Conservation (phyloP, 202 grass and related monocot genomes). For the Elaeis oleifera region DNA sequence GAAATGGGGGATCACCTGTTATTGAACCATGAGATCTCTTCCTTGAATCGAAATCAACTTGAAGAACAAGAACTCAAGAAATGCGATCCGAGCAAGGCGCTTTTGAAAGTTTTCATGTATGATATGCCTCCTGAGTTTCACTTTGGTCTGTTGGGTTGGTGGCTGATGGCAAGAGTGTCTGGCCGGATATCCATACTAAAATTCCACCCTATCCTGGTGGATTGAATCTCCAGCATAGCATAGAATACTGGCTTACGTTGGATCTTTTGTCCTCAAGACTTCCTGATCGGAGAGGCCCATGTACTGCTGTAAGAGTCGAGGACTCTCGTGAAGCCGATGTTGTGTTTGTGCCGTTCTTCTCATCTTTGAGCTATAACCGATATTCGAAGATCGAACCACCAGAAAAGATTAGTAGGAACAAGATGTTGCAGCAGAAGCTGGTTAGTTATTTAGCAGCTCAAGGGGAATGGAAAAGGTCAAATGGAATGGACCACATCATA, state of each 20-base stretch:
- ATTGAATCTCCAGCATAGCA: constrained; percentile 91
- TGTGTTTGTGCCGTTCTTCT: constrained; percentile 88
- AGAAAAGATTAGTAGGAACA: constrained; percentile 53
- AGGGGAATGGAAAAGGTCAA: constrained; percentile 65
- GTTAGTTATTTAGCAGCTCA: constrained; percentile 42
- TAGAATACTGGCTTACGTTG: constrained; percentile 92
- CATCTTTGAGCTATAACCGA: constrained; percentile 73
- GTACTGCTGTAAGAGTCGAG: constrained; percentile 44
- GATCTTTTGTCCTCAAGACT: constrained; percentile 56
- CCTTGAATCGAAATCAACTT: neutral
- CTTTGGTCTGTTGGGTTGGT: constrained; percentile 73
- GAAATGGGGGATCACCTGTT: neutral
- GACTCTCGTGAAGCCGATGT: constrained; percentile 59
- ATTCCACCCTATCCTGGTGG: constrained; percentile 62
- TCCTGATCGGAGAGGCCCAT: constrained; percentile 27
- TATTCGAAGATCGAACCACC: constrained; percentile 39
- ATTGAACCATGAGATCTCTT: neutral
- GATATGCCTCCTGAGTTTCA: constrained; percentile 79
- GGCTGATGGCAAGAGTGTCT: constrained; percentile 37
- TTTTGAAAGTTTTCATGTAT: constrained; percentile 76
- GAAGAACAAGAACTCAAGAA: constrained; percentile 10
- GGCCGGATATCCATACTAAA: constrained; percentile 41
- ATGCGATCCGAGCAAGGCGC: constrained; percentile 38
- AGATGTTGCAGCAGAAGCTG: constrained; percentile 60
- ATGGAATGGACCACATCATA: constrained; percentile 69